Evolutionary conservation across 2,329 filamentous ascomycete genomes (phyloP), one percentile per base, ranked within the genome.

Genomic region (Scorias spongiosa): DNA sequence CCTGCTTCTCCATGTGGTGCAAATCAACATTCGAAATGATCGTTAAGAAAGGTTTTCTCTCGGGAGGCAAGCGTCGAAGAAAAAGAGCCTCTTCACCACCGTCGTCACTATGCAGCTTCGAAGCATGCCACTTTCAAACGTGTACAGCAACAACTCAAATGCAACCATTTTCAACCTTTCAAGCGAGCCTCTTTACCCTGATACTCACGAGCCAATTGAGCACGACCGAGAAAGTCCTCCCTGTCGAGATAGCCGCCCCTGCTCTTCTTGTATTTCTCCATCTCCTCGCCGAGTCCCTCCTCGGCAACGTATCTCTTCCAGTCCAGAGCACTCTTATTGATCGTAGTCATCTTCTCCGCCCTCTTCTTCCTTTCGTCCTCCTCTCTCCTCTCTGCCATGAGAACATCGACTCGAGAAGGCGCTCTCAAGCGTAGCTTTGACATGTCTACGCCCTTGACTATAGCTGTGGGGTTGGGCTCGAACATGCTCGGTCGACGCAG

Each of bases 261-360:
- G 10, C 74, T 75, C 56, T 75, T 76, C 48, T 73, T 75, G 56
- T 78, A 74, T 39, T 67, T 67, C 44, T 74, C 70, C 54, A 81
- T 57, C 57, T 81, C 77, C 45, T 78, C 75, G 45, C 71, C 69
- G 45, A 80, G 70, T 28, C 76, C 75, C 39, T 72, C 71, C 43
- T 72, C 63, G 54, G 78, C 74, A 36, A 81, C 76, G 53, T 77
- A 78, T 10, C 70, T 69, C 15, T 74, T 75, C 77, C 77, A 81
- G 52, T 81, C 77, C 53, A 80, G 63, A 43, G 75, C 70, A 28
- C 73, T 78, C 59, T 80, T 81, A 59, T 79, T 75, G 41, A 81
- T 74, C 0, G 76, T 78, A 50, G 78, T 80, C 62, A 81, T 70
- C 54, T 78, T 80, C 46, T 73, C 71, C 17, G 53, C 71, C 63